These are phyloP conservation scores for Bipolaris zeicola DNA, from an alignment of 2,329 filamentous ascomycete genomes.

Conservation along the genomic window DNA sequence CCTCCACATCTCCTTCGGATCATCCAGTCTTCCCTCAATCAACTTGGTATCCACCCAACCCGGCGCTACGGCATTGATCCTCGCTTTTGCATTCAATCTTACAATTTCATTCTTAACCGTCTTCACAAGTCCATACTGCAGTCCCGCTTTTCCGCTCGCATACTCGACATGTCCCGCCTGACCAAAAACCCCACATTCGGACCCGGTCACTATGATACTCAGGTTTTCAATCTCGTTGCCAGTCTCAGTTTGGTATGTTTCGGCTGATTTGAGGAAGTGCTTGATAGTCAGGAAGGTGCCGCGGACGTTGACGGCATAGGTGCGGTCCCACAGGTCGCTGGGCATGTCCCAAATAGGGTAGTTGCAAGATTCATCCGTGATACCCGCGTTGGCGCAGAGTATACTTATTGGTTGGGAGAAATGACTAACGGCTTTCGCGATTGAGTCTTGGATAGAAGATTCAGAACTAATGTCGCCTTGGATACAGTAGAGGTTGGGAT, in stretches of 20 bases:
- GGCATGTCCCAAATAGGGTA: constrained; percentile 61
- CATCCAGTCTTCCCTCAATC: constrained; percentile 57
- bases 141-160: constrained; percentile 54
- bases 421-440: constrained; percentile 50
- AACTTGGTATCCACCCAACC: constrained; percentile 56
- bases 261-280: constrained; percentile 57
- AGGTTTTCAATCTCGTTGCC: constrained; percentile 55
- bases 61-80: constrained; percentile 60
- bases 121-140: constrained; percentile 60
- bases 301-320: constrained; percentile 57
- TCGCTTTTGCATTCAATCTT: constrained; percentile 55
- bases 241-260: constrained; percentile 45
- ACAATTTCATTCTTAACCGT: constrained; percentile 63
- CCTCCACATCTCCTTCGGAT: constrained; percentile 56
- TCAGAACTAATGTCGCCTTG: constrained; percentile 58
- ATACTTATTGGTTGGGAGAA: constrained; percentile 59
- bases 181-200: constrained; percentile 59
- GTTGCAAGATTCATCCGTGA: constrained; percentile 56
- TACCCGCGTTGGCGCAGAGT: constrained; percentile 59
- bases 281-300: constrained; percentile 63
- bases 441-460: constrained; percentile 50
- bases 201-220: constrained; percentile 60
- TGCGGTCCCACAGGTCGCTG: constrained; percentile 58
- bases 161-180: constrained; percentile 59
- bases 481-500: constrained; percentile 49